phyloP scores from a whole-genome alignment of 306 rosid genomes.

The Coriaria nepalensis region DNA sequence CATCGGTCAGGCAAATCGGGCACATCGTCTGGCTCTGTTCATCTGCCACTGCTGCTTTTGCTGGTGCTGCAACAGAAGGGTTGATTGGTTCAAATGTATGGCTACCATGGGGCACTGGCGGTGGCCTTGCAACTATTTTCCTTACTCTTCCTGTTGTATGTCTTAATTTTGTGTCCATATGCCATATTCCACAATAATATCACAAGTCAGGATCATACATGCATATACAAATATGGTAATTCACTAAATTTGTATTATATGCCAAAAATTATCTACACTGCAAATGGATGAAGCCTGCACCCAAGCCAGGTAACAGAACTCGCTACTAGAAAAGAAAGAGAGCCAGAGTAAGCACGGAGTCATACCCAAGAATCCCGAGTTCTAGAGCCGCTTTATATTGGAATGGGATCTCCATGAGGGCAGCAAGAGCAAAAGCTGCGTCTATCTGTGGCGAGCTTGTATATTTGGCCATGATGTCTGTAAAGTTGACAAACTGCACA shows the following conservation, averaged over 20 bases:
- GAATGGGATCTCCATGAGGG: slow-evolving; percentile 91
- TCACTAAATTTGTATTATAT: too few relatives aligned
- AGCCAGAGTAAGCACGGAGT: neutral
- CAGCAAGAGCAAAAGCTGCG: slow-evolving; percentile 80
- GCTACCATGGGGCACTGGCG: slow-evolving; percentile 36
- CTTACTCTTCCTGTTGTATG: slow-evolving; percentile 45
- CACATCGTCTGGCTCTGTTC: slow-evolving; percentile 51
- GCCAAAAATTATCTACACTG: too few relatives aligned
- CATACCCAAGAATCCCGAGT: slow-evolving; percentile 51
- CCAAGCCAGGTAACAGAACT: too few relatives aligned
- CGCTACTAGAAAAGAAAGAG: too few relatives aligned
- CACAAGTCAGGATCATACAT: neutral
- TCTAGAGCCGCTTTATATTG: slow-evolving; percentile 74
- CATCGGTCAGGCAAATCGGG: slow-evolving; percentile 68
- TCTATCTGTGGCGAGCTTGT: slow-evolving; percentile 38
- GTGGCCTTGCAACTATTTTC: slow-evolving; percentile 50
- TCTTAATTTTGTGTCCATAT: slow-evolving; percentile 17
- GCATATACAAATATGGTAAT: too few relatives aligned
- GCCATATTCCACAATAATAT: slow-evolving; percentile 1
- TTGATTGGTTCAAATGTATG: slow-evolving; percentile 18
- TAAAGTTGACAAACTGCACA: slow-evolving; percentile 75
- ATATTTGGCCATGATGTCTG: slow-evolving; percentile 42
- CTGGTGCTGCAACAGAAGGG: neutral
- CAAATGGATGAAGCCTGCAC: too few relatives aligned
- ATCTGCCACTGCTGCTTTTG: slow-evolving; percentile 18